These are phyloP conservation scores for Epicoccum sorghinum DNA, from an alignment of 2,329 filamentous ascomycete genomes.

Conservation along the genomic window DNA sequence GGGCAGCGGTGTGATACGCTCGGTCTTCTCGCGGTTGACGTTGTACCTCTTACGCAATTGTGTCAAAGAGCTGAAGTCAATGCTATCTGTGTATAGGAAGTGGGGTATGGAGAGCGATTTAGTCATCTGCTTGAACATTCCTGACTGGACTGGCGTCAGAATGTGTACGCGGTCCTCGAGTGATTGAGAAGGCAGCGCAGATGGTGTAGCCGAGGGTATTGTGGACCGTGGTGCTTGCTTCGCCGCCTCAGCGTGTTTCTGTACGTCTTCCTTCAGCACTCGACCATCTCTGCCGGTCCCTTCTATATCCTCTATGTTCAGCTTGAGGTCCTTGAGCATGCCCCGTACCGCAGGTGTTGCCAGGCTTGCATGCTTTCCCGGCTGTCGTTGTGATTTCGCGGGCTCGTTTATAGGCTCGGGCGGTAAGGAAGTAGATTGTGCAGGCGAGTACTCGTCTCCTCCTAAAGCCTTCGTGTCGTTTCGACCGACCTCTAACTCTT, in stretches of 20 bases:
- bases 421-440: constrained; percentile 28
- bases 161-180: constrained; percentile 69
- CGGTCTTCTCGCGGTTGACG: constrained; percentile 44
- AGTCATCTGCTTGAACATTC: constrained; percentile 99
- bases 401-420: constrained; percentile 26
- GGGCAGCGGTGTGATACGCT: constrained; percentile 82
- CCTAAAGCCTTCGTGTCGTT: constrained; percentile 42
- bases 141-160: constrained; percentile 79
- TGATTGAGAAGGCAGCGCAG: constrained; percentile 24
- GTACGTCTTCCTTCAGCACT: constrained; percentile 90
- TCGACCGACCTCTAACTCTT: constrained; percentile 38
- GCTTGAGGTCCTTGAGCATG: constrained; percentile 76
- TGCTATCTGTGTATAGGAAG: constrained; percentile 91
- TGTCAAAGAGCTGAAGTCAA: constrained; percentile 79
- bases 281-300: constrained; percentile 91
- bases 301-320: constrained; percentile 78
- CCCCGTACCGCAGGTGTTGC: constrained; percentile 94
- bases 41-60: constrained; percentile 78
- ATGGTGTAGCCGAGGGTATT: constrained; percentile 40
- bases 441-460: constrained; percentile 22
- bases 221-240: constrained; percentile 31
- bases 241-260: constrained; percentile 45
- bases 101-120: constrained; percentile 89
- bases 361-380: constrained; percentile 72
- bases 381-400: constrained; percentile 37